Conservation (phyloP, 1,139 yeast genomes). For the Suhomyces choctaworum region DNA sequence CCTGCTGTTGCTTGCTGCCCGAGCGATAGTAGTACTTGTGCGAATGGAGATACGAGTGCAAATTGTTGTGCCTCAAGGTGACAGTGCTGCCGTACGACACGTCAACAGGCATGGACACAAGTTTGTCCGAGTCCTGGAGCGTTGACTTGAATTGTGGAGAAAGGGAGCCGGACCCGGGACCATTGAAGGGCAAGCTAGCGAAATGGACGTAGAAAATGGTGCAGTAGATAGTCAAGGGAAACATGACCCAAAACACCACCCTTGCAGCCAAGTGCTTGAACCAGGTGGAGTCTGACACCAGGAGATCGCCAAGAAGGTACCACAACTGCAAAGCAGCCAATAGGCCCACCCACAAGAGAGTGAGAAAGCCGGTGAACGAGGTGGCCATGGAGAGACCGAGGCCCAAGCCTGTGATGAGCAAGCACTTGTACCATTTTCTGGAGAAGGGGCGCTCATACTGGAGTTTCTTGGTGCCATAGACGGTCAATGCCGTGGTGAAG, state of each 20-base stretch:
- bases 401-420: constrained; percentile 47
- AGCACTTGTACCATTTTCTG: constrained; percentile 44
- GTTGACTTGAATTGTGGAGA: constrained; percentile 60
- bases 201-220: constrained; percentile 53
- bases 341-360: constrained; percentile 51
- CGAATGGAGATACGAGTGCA: constrained; percentile 71
- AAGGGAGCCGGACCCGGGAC: constrained; percentile 53
- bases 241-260: constrained; percentile 33
- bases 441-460: constrained; percentile 38
- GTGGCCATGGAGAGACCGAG: constrained; percentile 56
- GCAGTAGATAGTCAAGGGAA: constrained; percentile 55
- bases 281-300: constrained; percentile 32
- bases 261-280: constrained; percentile 34
- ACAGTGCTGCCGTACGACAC: constrained; percentile 67
- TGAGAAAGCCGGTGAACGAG: constrained; percentile 55
- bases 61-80: constrained; percentile 61
- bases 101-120: constrained; percentile 42
- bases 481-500: constrained; percentile 43
- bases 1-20: constrained; percentile 68
- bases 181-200: constrained; percentile 43
- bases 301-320: constrained; percentile 59
- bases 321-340: constrained; percentile 50
- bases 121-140: constrained; percentile 42
- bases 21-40: constrained; percentile 53
- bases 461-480: constrained; percentile 46